Conservation (phyloP, 257 asterid genomes). For the Scutellaria galericulata region DNA sequence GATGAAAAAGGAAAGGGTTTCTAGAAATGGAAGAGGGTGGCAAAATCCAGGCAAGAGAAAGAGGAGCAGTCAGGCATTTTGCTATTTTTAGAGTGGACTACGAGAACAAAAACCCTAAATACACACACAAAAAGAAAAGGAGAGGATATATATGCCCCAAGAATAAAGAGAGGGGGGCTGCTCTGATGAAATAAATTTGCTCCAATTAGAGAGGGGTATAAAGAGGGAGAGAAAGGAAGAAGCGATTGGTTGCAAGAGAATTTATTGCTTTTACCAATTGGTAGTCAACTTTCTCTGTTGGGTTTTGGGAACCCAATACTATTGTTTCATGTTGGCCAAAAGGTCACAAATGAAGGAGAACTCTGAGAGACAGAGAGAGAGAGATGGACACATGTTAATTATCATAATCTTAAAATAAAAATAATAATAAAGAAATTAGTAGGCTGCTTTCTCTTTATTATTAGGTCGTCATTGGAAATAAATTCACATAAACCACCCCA, state of each 20-base stretch:
- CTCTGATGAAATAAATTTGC: background rate
- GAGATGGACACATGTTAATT: background rate
- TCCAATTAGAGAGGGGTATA: constrained; percentile 21
- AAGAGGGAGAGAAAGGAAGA: background rate
- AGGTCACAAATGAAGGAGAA: constrained; percentile 31
- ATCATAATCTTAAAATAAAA: background rate
- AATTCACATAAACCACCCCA: too few species aligned
- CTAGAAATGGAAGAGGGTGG: constrained; percentile 34
- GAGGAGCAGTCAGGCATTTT: constrained; percentile 33
- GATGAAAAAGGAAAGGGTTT: constrained; percentile 23
- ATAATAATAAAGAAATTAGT: too few species aligned
- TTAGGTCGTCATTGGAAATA: background rate
- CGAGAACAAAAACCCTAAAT: constrained; percentile 41
- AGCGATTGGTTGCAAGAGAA: constrained; percentile 15
- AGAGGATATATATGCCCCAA: constrained; percentile 18
- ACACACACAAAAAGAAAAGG: background rate
- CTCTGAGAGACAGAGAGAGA: background rate
- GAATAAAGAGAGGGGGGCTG: background rate
- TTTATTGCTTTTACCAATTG: constrained; percentile 6
- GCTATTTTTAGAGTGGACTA: constrained; percentile 54
- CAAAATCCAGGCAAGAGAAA: constrained; percentile 8
- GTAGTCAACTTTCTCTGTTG: background rate
- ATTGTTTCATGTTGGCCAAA: constrained; percentile 31
- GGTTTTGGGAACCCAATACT: constrained; percentile 33
- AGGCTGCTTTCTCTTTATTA: too few species aligned